Evolutionary conservation across 768 basidiomycete species (phyloP), one percentile per base, ranked within the genome.

Genomic region (Ramaria sp.): DNA sequence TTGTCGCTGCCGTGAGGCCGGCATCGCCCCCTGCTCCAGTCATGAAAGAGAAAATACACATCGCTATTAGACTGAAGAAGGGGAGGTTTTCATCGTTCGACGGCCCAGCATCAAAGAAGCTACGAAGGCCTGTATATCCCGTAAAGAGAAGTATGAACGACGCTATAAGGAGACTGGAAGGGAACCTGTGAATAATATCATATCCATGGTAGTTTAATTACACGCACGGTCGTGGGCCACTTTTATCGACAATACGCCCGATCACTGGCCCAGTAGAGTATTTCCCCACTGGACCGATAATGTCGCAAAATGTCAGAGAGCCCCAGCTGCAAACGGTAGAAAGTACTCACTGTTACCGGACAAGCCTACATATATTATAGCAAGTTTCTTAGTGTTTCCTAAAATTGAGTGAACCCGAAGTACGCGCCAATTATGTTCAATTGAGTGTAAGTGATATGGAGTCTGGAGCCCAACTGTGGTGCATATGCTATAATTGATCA

Each of bases 21-120:
- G 78, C 84, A 59, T 84, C 85, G 0, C 84, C 85, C 0, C 91
- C 93, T 1, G 78, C 70, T 0, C 93, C 93, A 0, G 88, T 91
- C 63, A 88, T 70, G 67, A 79, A 85, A 56, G 79, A 78, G 60
- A 79, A 91, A 5, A 79, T 9, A 0, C 46, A 57, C 31, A 57
- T 24, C 10, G 33, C 55, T 1, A 84, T 73, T 3, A 95, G 78
- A 0, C 80, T 57, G 41, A 64, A 61, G 48, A 87, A 73, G 10
- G 71, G 70, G n/a, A 79, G 59, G 0, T 64, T 66, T 0, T 58
- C 52, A 0, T 58, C 58, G 2, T 64, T 70, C 1, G 75, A 49
- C 12, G 48, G 62, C 1, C 82, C 82, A 7, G 73, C 67, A 61
- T 85, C 76, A 67, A 78, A 91, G 64, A 88, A 80, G 33, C 74